Percentiles rank a stretch among this genome's conserved stretches.
Evolutionary conservation across 495 filamentous ascomycete genomes (phyloP).

Genomic region (Hypoxylon lienhwacheense): DNA sequence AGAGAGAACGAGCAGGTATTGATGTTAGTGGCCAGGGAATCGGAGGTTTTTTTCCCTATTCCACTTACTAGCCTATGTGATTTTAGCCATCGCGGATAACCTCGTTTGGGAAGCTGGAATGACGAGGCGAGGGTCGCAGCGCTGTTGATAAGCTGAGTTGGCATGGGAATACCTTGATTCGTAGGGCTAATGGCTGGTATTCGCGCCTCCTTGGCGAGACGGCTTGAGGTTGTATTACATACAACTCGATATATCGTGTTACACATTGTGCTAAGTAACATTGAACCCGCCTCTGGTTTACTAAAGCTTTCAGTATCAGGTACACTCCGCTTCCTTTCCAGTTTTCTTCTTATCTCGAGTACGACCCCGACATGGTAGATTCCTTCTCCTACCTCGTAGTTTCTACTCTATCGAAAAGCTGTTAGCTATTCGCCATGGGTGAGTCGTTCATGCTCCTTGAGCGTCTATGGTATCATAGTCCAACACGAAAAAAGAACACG

Average conservation of each 20-base stretch:
- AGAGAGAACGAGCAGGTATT: too few relatives aligned
- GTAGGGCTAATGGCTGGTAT: constrained; percentile 5
- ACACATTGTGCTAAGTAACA: constrained; percentile 16
- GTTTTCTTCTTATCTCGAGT: constrained; percentile 26
- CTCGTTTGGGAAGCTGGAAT: constrained; percentile 27
- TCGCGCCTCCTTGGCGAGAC: constrained; percentile 1
- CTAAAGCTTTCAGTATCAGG: constrained; percentile 1
- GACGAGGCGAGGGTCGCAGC: background rate
- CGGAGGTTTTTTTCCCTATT: too few relatives aligned
- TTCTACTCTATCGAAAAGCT: constrained; percentile 10
- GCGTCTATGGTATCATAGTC: background rate
- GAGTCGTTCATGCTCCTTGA: constrained; percentile 5
- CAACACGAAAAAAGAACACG: too few relatives aligned
- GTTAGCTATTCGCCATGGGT: constrained; percentile 24
- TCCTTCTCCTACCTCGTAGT: constrained; percentile 13
- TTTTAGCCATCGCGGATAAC: constrained; percentile 19
- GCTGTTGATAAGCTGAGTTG: constrained; percentile 29
- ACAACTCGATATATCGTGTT: constrained; percentile 9
- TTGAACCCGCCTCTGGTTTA: too few relatives aligned
- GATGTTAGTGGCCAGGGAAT: too few relatives aligned
- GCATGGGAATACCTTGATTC: constrained; percentile 7
- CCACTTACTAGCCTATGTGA: too few relatives aligned
- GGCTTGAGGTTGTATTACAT: background rate
- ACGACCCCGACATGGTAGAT: constrained; percentile 10
- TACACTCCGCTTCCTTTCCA: constrained; percentile 3